A percentile compares a stretch with the other conserved stretches of the same genome.
Conservation (phyloP, 441 rosid species). For the Mallotus repandus region DNA sequence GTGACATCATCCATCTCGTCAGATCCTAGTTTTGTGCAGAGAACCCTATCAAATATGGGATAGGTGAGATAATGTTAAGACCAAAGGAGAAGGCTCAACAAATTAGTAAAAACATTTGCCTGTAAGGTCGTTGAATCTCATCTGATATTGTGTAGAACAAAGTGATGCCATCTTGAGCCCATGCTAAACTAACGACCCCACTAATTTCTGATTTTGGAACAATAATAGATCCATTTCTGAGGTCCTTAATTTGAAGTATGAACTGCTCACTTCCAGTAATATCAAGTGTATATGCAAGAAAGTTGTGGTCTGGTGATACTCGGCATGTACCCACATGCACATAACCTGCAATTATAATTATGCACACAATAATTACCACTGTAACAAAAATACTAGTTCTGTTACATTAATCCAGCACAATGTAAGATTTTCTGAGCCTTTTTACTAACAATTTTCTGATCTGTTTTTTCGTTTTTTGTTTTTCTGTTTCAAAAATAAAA, state of each 20-base stretch:
- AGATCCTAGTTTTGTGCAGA: constrained; percentile 57
- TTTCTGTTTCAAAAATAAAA: too few species aligned
- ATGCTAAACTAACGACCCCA: constrained; percentile 84
- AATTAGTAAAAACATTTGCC: constrained; percentile 37
- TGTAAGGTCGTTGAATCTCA: constrained; percentile 72
- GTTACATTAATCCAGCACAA: constrained; percentile 3
- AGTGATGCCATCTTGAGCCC: constrained; percentile 75
- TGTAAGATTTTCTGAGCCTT: not conserved
- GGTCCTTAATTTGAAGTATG: constrained; percentile 78
- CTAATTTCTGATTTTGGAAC: constrained; percentile 49
- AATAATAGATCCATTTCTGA: constrained; percentile 42
- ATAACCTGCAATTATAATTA: constrained; percentile 43
- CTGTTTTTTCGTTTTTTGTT: too few species aligned
- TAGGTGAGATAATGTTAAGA: constrained; percentile 22
- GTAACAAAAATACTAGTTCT: not conserved
- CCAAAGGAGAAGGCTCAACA: constrained; percentile 6
- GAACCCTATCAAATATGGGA: constrained; percentile 52
- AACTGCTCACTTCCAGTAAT: constrained; percentile 63
- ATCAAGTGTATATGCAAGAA: constrained; percentile 84
- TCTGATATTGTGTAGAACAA: constrained; percentile 71
- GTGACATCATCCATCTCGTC: constrained; percentile 36
- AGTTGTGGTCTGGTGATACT: constrained; percentile 81
- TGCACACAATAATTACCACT: constrained; percentile 1
- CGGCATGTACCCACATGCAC: constrained; percentile 83
- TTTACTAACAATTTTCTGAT: too few species aligned